These are phyloP conservation scores for Flaveria trinervia DNA, from an alignment of 129 eudicot genomes.

Conservation along the genomic window DNA sequence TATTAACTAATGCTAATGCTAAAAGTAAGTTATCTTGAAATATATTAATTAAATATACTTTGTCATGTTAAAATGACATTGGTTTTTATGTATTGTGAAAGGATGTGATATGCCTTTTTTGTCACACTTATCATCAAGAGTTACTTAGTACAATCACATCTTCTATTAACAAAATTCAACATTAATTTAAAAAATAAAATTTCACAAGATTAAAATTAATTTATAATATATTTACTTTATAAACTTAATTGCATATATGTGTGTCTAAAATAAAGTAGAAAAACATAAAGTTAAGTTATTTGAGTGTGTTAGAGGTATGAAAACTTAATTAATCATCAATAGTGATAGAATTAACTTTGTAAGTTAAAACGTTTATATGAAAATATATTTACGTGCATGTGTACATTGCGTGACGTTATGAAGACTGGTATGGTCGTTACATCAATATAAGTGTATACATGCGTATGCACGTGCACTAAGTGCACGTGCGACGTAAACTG, in stretches of 20 bases:
- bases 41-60: constrained; percentile 3
- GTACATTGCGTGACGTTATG: neutral
- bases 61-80: constrained; percentile 5
- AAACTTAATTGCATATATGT: neutral
- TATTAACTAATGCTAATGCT: neutral
- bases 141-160: neutral
- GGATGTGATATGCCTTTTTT: constrained; percentile 22
- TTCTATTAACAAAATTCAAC: neutral
- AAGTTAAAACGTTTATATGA: neutral
- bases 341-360: neutral
- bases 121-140: constrained; percentile 24
- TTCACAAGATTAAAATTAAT: neutral
- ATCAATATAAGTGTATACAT: neutral
- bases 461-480: neutral
- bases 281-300: neutral
- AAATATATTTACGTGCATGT: neutral
- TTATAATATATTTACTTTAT: neutral
- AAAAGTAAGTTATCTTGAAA: constrained; percentile 14
- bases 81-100: neutral
- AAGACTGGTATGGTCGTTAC: neutral
- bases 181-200: neutral
- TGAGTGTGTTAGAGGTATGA: neutral
- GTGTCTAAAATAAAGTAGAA: neutral
- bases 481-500: neutral
- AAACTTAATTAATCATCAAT: neutral